Conservation (phyloP, 495 filamentous ascomycete species). For the Aspergillus campestris region DNA sequence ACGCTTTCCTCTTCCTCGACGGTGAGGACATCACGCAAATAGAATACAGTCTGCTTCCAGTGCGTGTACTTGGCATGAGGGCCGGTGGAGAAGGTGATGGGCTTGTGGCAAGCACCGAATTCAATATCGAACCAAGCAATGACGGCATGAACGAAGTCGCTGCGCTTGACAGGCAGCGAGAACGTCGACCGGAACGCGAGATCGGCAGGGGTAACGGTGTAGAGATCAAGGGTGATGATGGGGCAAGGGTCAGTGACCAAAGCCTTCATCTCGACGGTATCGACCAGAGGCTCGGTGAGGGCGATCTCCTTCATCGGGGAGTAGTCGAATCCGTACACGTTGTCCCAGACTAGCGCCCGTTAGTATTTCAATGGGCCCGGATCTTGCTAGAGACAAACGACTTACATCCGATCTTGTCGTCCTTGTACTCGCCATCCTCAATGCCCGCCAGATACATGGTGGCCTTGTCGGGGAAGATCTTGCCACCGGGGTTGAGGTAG, state of each 20-base stretch:
- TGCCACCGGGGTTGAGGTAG: slow-evolving; percentile 75
- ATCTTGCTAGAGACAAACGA: neutral
- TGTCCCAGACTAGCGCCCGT: slow-evolving; percentile 70
- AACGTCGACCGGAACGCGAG: slow-evolving; percentile 69
- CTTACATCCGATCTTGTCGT: slow-evolving; percentile 81
- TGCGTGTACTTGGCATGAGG: slow-evolving; percentile 89
- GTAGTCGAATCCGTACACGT: slow-evolving; percentile 98
- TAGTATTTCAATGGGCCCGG: slow-evolving; percentile 3
- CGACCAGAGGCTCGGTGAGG: slow-evolving; percentile 75
- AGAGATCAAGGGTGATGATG: slow-evolving; percentile 75
- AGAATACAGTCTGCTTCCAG: slow-evolving; percentile 95
- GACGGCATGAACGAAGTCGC: slow-evolving; percentile 89
- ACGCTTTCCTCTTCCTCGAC: slow-evolving; percentile 72
- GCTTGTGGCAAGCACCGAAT: slow-evolving; percentile 89
- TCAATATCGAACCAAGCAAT: slow-evolving; percentile 99
- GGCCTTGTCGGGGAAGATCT: slow-evolving; percentile 87
- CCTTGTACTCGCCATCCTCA: slow-evolving; percentile 79
- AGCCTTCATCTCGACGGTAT: slow-evolving; percentile 69
- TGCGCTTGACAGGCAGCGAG: slow-evolving; percentile 60
- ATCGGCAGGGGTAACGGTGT: slow-evolving; percentile 64
- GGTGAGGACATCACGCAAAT: slow-evolving; percentile 74
- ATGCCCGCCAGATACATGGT: slow-evolving; percentile 85
- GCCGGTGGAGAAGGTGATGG: slow-evolving; percentile 74
- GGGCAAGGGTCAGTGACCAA: slow-evolving; percentile 70
- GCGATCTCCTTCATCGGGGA: slow-evolving; percentile 78